phyloP scores from a whole-genome alignment of 768 basidiomycete species.

The Gloeophyllum trabeum region DNA sequence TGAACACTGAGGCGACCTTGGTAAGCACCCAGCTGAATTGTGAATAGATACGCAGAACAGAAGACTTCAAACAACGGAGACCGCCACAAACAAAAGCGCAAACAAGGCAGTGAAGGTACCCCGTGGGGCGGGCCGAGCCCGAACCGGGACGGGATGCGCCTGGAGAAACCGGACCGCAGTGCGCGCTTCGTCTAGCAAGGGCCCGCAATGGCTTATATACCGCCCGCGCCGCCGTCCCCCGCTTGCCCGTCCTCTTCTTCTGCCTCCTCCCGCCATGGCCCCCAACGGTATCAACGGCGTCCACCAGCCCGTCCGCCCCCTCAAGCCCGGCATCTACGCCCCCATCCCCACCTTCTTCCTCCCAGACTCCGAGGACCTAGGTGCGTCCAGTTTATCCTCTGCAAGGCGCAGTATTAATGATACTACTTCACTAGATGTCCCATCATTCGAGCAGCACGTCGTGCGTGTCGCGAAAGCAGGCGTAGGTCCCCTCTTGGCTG shows the following conservation, averaged over 20 bases:
- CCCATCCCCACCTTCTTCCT: constrained; percentile 85
- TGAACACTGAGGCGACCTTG: too few species aligned
- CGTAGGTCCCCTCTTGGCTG: constrained; percentile 61
- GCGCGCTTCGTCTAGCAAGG: not conserved
- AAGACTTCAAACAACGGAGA: too few species aligned
- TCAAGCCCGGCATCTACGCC: constrained; percentile 71
- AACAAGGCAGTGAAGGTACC: too few species aligned
- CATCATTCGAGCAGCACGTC: constrained; percentile 58
- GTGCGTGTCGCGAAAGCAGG: constrained; percentile 53
- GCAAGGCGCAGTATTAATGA: constrained; percentile 35
- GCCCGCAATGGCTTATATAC: not conserved
- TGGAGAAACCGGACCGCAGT: not conserved
- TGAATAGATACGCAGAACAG: too few species aligned
- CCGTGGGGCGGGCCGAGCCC: too few species aligned
- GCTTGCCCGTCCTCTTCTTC: constrained; percentile 2
- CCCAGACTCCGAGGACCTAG: constrained; percentile 67
- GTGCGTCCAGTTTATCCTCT: constrained; percentile 28
- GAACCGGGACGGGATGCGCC: not conserved
- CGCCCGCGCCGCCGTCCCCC: not conserved
- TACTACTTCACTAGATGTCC: constrained; percentile 37
- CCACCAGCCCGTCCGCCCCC: constrained; percentile 28
- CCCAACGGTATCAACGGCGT: constrained; percentile 17
- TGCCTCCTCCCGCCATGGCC: constrained; percentile 23
- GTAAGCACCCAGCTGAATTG: too few species aligned
- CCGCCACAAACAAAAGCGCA: too few species aligned